Evolutionary conservation across 2,329 filamentous ascomycete genomes (phyloP).

Genomic region (Claviceps pazoutovae): DNA sequence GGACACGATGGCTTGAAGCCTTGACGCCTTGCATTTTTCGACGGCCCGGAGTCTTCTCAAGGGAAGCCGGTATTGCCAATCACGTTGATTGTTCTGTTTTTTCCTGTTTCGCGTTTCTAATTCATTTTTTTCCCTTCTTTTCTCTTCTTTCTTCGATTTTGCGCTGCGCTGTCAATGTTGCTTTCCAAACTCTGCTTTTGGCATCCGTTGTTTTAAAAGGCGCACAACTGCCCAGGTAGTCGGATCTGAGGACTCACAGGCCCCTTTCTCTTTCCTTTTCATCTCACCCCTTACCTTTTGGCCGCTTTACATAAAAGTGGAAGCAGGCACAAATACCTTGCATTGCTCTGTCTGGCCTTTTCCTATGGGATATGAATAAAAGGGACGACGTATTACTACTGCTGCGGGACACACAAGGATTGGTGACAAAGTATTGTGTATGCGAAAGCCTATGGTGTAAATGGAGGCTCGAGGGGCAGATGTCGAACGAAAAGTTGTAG

Average conservation of each 20-base stretch:
- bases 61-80: not conserved
- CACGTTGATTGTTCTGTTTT: not conserved
- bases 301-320: not conserved
- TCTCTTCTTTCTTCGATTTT: not conserved
- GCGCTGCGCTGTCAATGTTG: no score
- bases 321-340: not conserved
- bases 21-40: slow-evolving; percentile 2
- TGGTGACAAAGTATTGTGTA: no score
- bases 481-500: no score
- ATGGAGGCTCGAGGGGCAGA: no score
- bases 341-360: not conserved
- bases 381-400: slow-evolving; percentile 3
- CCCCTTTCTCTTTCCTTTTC: not conserved
- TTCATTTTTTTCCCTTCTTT: not conserved
- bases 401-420: no score
- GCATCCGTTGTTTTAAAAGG: not conserved
- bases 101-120: not conserved
- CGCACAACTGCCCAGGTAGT: not conserved
- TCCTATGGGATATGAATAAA: not conserved
- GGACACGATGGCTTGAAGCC: slow-evolving; percentile 3
- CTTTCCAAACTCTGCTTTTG: no score
- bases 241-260: not conserved
- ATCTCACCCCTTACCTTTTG: no score
- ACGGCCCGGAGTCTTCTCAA: not conserved
- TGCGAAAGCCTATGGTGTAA: no score